Percentiles rank a stretch among this genome's conserved stretches.
These are phyloP conservation scores for Jatropha curcas DNA, from an alignment of 345 rosid genomes.

Conservation along the genomic window DNA sequence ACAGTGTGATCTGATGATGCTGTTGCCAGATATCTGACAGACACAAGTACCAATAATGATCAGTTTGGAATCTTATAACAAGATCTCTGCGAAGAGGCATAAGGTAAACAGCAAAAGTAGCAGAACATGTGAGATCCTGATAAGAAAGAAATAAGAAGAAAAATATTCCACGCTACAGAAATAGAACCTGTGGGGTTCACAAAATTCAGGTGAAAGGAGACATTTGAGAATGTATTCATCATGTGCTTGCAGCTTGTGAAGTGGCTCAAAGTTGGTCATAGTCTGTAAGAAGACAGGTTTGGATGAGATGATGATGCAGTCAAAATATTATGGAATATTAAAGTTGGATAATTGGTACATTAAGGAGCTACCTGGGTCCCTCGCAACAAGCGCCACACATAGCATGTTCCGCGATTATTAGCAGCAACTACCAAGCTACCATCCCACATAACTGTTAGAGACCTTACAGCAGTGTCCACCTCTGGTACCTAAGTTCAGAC, in stretches of 20 bases:
- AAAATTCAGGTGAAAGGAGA: conserved; percentile 82
- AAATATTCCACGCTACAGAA: neutral
- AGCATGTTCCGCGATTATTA: conserved; percentile 87
- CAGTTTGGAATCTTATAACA: conserved; percentile 7
- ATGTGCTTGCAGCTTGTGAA: conserved; percentile 94
- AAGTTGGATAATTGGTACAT: conserved; percentile 6
- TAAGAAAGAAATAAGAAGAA: neutral
- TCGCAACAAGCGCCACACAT: conserved; percentile 83
- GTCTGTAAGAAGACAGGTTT: conserved; percentile 45
- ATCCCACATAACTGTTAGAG: conserved; percentile 93
- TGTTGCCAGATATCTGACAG: conserved; percentile 83
- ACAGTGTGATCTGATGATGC: conserved; percentile 93
- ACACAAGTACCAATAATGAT: conserved; percentile 10
- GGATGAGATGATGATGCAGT: conserved; percentile 3
- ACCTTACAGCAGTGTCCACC: conserved; percentile 89
- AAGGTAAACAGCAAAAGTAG: neutral
- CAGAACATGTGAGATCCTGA: neutral
- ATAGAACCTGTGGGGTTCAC: conserved; percentile 73
- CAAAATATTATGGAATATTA: neutral
- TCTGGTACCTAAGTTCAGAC: conserved; percentile 65
- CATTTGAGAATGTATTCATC: conserved; percentile 85
- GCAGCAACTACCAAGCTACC: conserved; percentile 98
- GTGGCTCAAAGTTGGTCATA: conserved; percentile 94
- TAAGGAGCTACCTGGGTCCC: conserved; percentile 62
- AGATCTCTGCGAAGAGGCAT: neutral